These are phyloP conservation scores for Cryptomeria japonica DNA, from an alignment of 75 land plant genomes.

Conservation along the genomic window DNA sequence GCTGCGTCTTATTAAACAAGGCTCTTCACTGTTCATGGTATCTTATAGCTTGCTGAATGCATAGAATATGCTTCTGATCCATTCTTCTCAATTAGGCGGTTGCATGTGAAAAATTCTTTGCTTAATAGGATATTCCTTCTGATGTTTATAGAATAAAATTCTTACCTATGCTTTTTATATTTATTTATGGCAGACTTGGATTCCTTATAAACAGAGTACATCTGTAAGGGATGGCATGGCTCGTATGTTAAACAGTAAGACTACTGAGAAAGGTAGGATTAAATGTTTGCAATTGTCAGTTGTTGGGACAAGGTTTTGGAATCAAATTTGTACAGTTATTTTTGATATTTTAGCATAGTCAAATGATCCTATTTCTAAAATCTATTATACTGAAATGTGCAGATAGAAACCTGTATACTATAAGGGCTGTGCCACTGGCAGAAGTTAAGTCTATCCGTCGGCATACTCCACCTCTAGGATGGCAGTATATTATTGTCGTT, in stretches of 20 bases:
- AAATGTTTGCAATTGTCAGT: not conserved
- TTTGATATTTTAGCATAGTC: slow-evolving; percentile 9
- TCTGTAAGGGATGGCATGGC: slow-evolving; percentile 15
- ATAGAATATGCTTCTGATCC: not conserved
- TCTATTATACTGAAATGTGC: slow-evolving; percentile 12
- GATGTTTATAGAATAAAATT: not conserved
- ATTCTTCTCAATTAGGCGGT: not conserved
- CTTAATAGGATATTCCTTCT: not conserved
- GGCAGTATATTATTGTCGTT: slow-evolving; percentile 94
- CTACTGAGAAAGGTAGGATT: slow-evolving; percentile 61
- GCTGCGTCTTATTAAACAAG: slow-evolving; percentile 83
- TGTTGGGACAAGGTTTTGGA: slow-evolving; percentile 9
- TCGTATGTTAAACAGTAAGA: slow-evolving; percentile 29
- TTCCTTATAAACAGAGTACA: slow-evolving; percentile 66
- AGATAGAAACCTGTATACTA: slow-evolving; percentile 92
- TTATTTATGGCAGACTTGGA: slow-evolving; percentile 69
- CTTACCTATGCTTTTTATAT: not conserved
- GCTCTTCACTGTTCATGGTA: slow-evolving; percentile 79
- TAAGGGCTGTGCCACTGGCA: slow-evolving; percentile 70
- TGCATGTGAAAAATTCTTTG: not conserved
- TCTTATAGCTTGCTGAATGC: not conserved
- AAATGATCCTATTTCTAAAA: slow-evolving; percentile 8
- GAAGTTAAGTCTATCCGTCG: slow-evolving; percentile 89
- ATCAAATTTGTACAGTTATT: not conserved
- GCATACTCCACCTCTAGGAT: slow-evolving; percentile 87